Base-by-base conservation (phyloP, 345 rosid genomes). In the Firmiana major region DNA sequence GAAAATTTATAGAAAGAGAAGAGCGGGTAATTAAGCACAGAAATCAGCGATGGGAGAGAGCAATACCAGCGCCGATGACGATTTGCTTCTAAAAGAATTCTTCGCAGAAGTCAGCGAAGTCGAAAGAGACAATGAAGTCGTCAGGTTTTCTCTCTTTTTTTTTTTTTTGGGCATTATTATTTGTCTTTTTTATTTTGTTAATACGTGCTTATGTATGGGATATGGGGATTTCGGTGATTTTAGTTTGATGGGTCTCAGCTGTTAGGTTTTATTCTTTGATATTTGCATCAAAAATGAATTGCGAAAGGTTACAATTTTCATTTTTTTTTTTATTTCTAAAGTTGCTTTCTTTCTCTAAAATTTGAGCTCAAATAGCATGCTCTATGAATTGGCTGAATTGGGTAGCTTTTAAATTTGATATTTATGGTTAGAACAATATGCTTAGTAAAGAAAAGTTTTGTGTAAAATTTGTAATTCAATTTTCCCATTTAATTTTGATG, bases 21-120 rank as follows among this genome's bases (percentile, higher is more conserved):
- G 42, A 40, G 42, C 6, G 42, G 42, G 42, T 6, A 40, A 40
- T 40, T 40, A 40, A 40, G 42, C 8, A 62, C 42, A 10, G 53
- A 38, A 57, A 34, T 31, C 66, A 48, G 64, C 67, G 66, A 94
- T 91, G 93, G 93, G 90, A 74, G 93, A 86, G 48, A 65, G 83
- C 11, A 46, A 73, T 36, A 46, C 80, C 17, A 83, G 80, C 65
- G 75, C 57, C 71, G 94, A 87, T 45, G 97, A 91, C 9, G 98
- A 93, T 78, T 84, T 91, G 77, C 90, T 94, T 73, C 93, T 94
- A 26, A 94, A 94, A 83, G 90, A 90, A 79, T 94, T 94, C 93
- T 89, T 91, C 73, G 97, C 98, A 9, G 98, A 94, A 82, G 98
- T 94, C 75, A 85, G 97, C 85, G 97, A 94, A 88, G 97, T 91